These are phyloP conservation scores for Harringtonia aguacate DNA, from an alignment of 2,329 filamentous ascomycete genomes.

Conservation along the genomic window DNA sequence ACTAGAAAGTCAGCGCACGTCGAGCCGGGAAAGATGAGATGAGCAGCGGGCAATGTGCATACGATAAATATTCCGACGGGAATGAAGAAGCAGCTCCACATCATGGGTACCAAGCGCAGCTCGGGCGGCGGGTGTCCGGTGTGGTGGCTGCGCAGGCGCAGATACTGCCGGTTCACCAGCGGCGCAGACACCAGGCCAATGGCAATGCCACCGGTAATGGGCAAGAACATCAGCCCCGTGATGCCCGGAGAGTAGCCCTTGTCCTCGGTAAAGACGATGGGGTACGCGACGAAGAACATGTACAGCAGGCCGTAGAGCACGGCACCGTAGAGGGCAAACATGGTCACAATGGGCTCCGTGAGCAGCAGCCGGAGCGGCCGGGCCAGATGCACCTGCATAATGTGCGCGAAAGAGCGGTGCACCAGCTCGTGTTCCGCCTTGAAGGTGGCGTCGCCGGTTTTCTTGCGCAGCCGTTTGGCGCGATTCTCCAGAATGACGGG, in stretches of 20 bases:
- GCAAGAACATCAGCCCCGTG: constrained; percentile 35
- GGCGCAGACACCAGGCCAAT: constrained; percentile 28
- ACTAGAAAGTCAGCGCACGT: too few relatives aligned
- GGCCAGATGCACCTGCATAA: constrained; percentile 56
- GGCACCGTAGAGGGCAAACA: constrained; percentile 30
- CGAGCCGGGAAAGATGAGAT: neutral
- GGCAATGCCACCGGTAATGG: constrained; percentile 34
- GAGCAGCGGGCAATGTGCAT: neutral
- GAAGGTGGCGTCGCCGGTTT: constrained; percentile 19
- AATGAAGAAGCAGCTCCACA: constrained; percentile 37
- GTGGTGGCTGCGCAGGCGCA: constrained; percentile 39
- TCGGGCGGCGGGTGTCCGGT: constrained; percentile 12
- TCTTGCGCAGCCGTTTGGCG: constrained; percentile 35
- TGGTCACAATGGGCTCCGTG: constrained; percentile 57
- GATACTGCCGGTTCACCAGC: constrained; percentile 25
- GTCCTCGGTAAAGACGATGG: constrained; percentile 32
- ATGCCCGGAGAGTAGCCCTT: constrained; percentile 22
- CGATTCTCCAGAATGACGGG: constrained; percentile 39
- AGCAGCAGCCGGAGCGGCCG: constrained; percentile 59
- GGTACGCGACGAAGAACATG: constrained; percentile 38
- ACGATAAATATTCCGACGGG: constrained; percentile 41
- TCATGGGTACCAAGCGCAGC: constrained; percentile 26
- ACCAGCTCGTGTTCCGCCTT: constrained; percentile 46
- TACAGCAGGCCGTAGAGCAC: constrained; percentile 47
- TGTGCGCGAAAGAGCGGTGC: constrained; percentile 41